Evolutionary conservation across 257 asterid species (phyloP).

Genomic region (Solanum commersonii): DNA sequence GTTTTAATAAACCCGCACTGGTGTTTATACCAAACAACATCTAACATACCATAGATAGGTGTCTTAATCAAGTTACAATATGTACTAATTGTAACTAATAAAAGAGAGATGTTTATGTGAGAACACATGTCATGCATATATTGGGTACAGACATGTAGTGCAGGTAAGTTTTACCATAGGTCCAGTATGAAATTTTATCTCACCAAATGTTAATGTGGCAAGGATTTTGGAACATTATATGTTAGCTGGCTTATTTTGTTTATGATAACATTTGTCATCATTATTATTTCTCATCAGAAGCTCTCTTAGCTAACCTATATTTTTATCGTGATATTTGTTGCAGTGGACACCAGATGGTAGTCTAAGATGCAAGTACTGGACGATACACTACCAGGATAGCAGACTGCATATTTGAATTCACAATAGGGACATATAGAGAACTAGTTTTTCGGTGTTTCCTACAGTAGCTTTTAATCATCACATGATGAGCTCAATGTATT

Average conservation of each 20-base stretch:
- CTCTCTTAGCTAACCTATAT: background rate
- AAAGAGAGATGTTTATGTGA: background rate
- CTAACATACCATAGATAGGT: background rate
- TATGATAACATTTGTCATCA: background rate
- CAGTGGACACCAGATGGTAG: background rate
- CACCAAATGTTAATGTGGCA: background rate
- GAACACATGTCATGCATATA: background rate
- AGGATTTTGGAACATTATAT: background rate
- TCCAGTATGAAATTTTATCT: background rate
- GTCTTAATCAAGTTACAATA: background rate
- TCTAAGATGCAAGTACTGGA: background rate
- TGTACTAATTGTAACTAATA: background rate
- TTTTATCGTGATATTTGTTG: background rate
- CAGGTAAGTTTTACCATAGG: background rate
- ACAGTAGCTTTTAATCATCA: background rate
- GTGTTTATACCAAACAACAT: background rate
- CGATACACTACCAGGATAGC: background rate
- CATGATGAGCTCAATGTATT: background rate
- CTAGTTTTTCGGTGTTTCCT: background rate
- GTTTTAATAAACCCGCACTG: background rate
- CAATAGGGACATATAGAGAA: background rate
- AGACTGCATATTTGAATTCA: background rate
- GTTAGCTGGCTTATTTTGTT: background rate
- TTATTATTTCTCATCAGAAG: background rate
- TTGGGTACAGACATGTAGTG: background rate